Base-by-base conservation (phyloP, 2,329 filamentous ascomycete genomes). In the Neurospora crassa region DNA sequence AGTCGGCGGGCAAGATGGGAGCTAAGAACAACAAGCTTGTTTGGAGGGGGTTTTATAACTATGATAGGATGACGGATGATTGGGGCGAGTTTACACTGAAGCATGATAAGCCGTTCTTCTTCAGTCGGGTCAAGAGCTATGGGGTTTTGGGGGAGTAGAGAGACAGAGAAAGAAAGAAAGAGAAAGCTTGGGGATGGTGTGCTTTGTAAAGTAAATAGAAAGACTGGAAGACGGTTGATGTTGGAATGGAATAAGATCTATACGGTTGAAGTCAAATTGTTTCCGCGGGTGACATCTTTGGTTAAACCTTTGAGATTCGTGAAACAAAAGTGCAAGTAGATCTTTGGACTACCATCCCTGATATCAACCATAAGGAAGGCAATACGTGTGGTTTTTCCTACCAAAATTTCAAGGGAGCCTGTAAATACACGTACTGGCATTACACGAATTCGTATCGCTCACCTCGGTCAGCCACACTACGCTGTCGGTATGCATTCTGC, bases 21-120 rank as follows among this genome's bases (percentile, higher is more conserved):
- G 84, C 89, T 0, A 89, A 89, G 78, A 97, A 96, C 77, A 97
- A 95, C 73, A 97, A 96, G 81, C 82, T 99, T 69, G 83, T 84
- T 0, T 99, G 96, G 95, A 91, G 91, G 76, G 91, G 92, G 0
- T 97, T 94, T 79, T 97, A 93, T 88, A 95, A 91, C 82, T 95
- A 96, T 79, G 97, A 98, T 79, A 87, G 88, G 75, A 80, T 97
- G 77, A 97, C 93, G 8, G 94, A 97, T 79, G 94, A 97, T 80
- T 96, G 92, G 92, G 92, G 86, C 4, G 91, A 92, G 81, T 98
- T 98, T 80, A 80, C 81, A 16, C 80, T 89, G 47, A 87, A 85
- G 79, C 87, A 91, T 75, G 84, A 89, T 71, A 90, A 89, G 79
- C 84, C 89, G 0, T 91, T 88, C 77, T 88, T 90, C 77, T 92